Base-by-base conservation (phyloP, 176 grass and related monocot genomes). In the Bothriochloa decipiens region DNA sequence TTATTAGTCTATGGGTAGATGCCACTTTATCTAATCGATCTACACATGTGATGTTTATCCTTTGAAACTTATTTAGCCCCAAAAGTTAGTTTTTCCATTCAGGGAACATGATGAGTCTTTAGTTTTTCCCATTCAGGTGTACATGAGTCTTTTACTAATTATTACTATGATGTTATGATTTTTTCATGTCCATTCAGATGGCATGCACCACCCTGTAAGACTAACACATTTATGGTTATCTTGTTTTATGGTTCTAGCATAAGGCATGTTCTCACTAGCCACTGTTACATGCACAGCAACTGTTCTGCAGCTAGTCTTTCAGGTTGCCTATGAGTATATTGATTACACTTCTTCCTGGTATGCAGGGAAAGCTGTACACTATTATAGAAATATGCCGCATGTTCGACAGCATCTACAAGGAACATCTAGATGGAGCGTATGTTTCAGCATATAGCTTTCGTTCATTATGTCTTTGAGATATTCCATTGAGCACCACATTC, bases 321-420 rank as follows among this genome's bases (percentile, higher is more conserved):
- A 49, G 14, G 52, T 36, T 66, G 8, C 14, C 3, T 12, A 16
- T 10, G 23, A 52, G 16, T 55, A 23, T 36, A 43, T 75, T 55
- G 26, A 61, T 12, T 11, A 13, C 27, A 8, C 70, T 73, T 73
- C 16, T 77, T 37, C n/a, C 60, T 83, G 17, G 61, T 76, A 68
- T 92, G 17, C 86, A 97, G 95, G 95, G 95, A 68, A 97, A 97
- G 68, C 76, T 99, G 64, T 97, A 94, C 91, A 86, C 94, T 7
- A 97, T 97, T 66, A 94, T 97, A 91, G 94, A 97, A 85, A 97
- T 97, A 88, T 97, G 91, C 45, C 94, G 94, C 83, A 97, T 97
- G 79, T 97, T 97, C 88, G 94, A 97, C 49, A 72, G 88, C 66
- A 94, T 97, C 70, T 97, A 97, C 85, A 97, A 97, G 80, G 94